A percentile compares a stretch with the other conserved stretches of the same genome.
These are phyloP conservation scores for Evernia prunastri DNA, from an alignment of 495 filamentous ascomycete genomes.

Conservation along the genomic window DNA sequence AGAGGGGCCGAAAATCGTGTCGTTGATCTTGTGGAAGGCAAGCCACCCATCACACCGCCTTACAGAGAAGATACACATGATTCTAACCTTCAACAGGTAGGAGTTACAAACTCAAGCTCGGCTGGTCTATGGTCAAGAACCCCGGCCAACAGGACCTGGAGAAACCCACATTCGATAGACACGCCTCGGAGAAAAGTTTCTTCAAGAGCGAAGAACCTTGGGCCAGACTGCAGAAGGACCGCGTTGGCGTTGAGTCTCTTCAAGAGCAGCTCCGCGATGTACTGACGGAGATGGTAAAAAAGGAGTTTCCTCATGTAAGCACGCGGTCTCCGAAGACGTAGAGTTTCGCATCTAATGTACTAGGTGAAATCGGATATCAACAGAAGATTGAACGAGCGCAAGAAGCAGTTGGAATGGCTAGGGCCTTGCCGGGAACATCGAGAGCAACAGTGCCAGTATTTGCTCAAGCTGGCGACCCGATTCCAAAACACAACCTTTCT, in stretches of 20 bases:
- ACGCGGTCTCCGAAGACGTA: not conserved
- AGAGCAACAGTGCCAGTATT: constrained; percentile 39
- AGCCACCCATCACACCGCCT: constrained; percentile 1
- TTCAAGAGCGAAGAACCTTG: constrained; percentile 36
- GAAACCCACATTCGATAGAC: constrained; percentile 28
- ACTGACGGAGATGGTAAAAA: constrained; percentile 40
- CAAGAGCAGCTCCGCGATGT: constrained; percentile 38
- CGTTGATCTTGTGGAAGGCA: constrained; percentile 41
- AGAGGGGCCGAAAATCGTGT: constrained; percentile 34
- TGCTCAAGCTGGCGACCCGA: constrained; percentile 36
- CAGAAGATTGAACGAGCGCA: constrained; percentile 33
- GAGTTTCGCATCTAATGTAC: not conserved
- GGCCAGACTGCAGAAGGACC: constrained; percentile 32
- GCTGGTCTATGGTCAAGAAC: constrained; percentile 50
- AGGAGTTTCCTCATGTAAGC: constrained; percentile 46
- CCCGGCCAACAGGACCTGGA: constrained; percentile 40
- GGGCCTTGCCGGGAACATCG: constrained; percentile 39
- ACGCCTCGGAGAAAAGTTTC: constrained; percentile 33
- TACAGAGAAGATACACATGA: constrained; percentile 24
- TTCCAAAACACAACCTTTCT: constrained; percentile 38
- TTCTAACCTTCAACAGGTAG: constrained; percentile 30
- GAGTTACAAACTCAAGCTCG: constrained; percentile 35
- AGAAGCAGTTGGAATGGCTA: constrained; percentile 31
- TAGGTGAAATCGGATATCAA: constrained; percentile 42
- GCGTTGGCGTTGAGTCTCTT: constrained; percentile 46